phyloP scores from a whole-genome alignment of 768 basidiomycete species.

The Kwoniella bestiolae region DNA sequence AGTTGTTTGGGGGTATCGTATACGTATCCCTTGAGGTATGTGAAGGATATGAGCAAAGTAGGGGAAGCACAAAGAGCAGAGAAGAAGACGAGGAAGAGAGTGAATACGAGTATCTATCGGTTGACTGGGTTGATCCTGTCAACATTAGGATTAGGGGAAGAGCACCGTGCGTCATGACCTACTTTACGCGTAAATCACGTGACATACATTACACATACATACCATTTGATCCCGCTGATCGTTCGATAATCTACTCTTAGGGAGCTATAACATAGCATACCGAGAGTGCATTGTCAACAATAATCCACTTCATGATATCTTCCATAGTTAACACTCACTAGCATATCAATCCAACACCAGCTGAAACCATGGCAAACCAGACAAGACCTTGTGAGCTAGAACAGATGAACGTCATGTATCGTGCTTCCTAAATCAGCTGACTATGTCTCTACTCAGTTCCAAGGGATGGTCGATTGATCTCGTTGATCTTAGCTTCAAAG shows the following conservation, averaged over 20 bases:
- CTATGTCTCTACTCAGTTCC: constrained; percentile 48
- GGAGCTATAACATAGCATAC: too few relatives aligned
- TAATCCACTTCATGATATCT: neutral
- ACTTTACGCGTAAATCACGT: neutral
- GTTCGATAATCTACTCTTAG: too few relatives aligned
- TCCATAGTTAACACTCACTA: too few relatives aligned
- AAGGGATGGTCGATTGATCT: constrained; percentile 59
- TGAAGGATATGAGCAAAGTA: too few relatives aligned
- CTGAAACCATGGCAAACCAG: constrained; percentile 5
- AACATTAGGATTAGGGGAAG: too few relatives aligned
- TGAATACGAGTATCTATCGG: neutral
- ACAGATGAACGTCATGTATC: neutral
- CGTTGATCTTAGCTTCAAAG: constrained; percentile 59
- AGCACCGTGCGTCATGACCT: neutral
- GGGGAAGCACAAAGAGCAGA: too few relatives aligned
- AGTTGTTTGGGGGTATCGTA: too few relatives aligned
- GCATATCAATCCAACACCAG: neutral
- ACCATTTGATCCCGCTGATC: constrained; percentile 13
- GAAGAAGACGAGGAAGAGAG: neutral
- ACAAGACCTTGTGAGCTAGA: constrained; percentile 27
- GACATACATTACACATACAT: too few relatives aligned
- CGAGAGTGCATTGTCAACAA: too few relatives aligned
- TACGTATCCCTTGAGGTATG: too few relatives aligned
- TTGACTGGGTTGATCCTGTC: constrained; percentile 4
- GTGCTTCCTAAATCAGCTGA: neutral